These are phyloP conservation scores for Phytophthora syringae DNA, from an alignment of 352 stramenopile genomes.

Conservation along the genomic window DNA sequence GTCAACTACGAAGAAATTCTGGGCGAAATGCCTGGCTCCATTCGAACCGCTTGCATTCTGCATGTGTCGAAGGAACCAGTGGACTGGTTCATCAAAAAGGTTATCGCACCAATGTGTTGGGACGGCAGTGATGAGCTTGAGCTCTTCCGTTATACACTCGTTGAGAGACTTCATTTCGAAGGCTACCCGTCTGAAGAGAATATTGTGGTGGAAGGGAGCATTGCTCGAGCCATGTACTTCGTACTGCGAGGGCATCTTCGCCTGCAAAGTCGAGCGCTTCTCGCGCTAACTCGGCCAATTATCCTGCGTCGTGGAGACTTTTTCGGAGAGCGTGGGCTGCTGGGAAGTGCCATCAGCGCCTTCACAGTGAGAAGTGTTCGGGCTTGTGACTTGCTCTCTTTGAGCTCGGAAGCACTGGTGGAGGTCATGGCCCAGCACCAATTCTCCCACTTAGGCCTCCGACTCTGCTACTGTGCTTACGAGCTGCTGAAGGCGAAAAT, in stretches of 20 bases:
- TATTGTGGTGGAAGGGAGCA: constrained; percentile 66
- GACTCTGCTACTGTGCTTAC: constrained; percentile 29
- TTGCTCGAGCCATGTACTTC: constrained; percentile 72
- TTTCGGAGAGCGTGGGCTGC: constrained; percentile 68
- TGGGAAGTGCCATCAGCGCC: constrained; percentile 51
- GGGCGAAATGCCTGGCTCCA: constrained; percentile 48
- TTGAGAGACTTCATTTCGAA: constrained; percentile 62
- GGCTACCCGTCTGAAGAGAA: constrained; percentile 66
- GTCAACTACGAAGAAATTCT: constrained; percentile 60
- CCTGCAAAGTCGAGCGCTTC: constrained; percentile 35
- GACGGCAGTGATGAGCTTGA: constrained; percentile 31
- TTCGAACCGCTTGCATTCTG: constrained; percentile 53
- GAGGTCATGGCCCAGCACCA: constrained; percentile 39
- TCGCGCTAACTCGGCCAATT: constrained; percentile 27
- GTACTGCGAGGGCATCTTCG: constrained; percentile 64
- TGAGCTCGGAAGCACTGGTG: constrained; percentile 52
- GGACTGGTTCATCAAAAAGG: constrained; percentile 39
- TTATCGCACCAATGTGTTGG: constrained; percentile 42
- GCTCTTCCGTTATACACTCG: constrained; percentile 33
- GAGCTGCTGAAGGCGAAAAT: constrained; percentile 11
- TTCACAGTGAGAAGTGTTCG: constrained; percentile 43
- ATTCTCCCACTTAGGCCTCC: constrained; percentile 28
- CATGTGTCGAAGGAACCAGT: constrained; percentile 42
- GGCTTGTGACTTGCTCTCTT: constrained; percentile 37
- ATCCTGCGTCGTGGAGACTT: constrained; percentile 47